Evolutionary conservation across 2,329 filamentous ascomycete genomes (phyloP), one percentile per base, ranked within the genome.

Genomic region (Cladophialophora chaetospira): DNA sequence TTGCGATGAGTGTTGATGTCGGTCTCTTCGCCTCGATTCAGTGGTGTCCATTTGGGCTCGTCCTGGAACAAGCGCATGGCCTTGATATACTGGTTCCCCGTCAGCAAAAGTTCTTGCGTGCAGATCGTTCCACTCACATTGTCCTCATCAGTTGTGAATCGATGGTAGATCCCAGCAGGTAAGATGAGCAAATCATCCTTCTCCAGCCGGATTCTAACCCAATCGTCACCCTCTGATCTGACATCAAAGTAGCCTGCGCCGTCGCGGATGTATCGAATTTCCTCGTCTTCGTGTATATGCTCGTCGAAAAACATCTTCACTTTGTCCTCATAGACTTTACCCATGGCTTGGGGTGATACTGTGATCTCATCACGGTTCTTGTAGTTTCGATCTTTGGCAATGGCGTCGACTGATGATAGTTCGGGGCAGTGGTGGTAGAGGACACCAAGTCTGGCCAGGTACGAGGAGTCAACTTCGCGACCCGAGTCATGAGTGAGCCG

Each of bases 11-110:
- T 75, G 74, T 97, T 99, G 58, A 72, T 72, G 70, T 97, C 91
- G 40, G 96, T 82, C 46, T 93, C 88, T 3, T 78, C 75, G 5
- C 82, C 84, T 55, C 94, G 85, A 77, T 96, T 96, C 65, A 99
- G 75, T 11, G 94, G 89, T 31, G 91, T 97, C 94, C 94, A 99
- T 76, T 97, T 97, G 29, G 94, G 94, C 75, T 97, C 92, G 64
- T 97, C 94, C 77, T 97, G 92, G 83, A 97, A 99, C 49, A 99
- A 80, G 55, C 94, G 84, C 90, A 97, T 93, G 11, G 94, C 94
- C 70, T 95, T 89, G 65, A 96, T 90, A 70, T 93, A 97, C 92
- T 97, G 65, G 45, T 23, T 28, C 17, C 6, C 15, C 23, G 46
- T 63, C 45, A 60, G 50, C 44, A 46, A 6, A 11, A 3, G 13